These are phyloP conservation scores for Phaeosphaeriaceae sp. DNA, from an alignment of 2,329 filamentous ascomycete species.

Conservation along the genomic window DNA sequence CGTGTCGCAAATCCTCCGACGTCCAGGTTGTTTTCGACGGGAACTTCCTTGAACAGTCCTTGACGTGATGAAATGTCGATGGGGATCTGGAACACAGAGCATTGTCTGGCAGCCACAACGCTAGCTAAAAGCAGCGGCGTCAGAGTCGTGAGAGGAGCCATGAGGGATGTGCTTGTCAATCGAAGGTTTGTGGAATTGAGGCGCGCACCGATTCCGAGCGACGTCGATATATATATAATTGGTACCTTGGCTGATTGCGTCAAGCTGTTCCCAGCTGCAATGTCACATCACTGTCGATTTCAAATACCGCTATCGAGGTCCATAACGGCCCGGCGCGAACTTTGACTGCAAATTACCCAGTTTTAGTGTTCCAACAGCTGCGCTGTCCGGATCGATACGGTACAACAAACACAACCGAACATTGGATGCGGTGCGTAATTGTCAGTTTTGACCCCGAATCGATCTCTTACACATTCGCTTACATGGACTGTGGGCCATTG, in stretches of 20 bases:
- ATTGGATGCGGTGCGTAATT: not conserved
- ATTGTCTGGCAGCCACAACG: conserved; percentile 39
- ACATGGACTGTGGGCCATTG: not conserved
- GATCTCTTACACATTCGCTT: not conserved
- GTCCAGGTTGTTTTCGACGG: conserved; percentile 62
- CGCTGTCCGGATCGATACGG: conserved; percentile 8
- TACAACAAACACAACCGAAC: conserved; percentile 12
- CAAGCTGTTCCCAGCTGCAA: conserved; percentile 6
- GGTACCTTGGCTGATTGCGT: not conserved
- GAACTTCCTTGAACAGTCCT: conserved; percentile 59
- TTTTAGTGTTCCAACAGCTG: conserved; percentile 8
- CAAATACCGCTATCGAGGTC: not conserved
- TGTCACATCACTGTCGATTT: conserved; percentile 8
- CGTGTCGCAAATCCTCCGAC: conserved; percentile 61
- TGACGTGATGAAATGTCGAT: conserved; percentile 64
- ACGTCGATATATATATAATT: conserved; percentile 1
- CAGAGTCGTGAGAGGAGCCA: conserved; percentile 20
- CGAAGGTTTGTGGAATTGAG: not conserved
- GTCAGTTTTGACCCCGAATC: not conserved
- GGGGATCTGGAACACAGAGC: conserved; percentile 64
- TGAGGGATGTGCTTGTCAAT: not conserved
- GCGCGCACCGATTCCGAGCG: not conserved
- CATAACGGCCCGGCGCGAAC: not conserved
- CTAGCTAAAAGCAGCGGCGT: conserved; percentile 25
- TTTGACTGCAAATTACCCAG: not conserved